Evolutionary conservation across 176 grass and related monocot species (phyloP).

Genomic region (Carex cristatella): DNA sequence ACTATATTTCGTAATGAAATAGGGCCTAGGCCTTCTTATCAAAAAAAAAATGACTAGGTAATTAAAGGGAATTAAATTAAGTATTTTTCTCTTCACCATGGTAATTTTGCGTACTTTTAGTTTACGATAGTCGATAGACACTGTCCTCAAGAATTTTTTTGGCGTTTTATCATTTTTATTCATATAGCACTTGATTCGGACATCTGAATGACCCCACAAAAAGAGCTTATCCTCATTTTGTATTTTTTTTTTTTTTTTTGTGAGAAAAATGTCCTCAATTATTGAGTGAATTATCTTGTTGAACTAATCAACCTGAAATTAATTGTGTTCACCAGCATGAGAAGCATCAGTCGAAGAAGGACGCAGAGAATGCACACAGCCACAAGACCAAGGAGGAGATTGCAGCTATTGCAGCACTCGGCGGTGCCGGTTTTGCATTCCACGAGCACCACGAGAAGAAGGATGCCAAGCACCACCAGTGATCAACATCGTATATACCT

Average conservation of each 20-base stretch:
- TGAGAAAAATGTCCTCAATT: neutral
- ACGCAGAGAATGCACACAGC: slow-evolving; percentile 39
- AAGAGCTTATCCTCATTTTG: neutral
- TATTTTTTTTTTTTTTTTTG: neutral
- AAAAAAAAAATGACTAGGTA: no score
- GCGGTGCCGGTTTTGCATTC: slow-evolving; percentile 50
- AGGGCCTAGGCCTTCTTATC: no score
- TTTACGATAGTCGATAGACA: neutral
- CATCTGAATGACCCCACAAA: neutral
- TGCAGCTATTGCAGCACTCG: slow-evolving; percentile 43
- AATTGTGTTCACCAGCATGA: slow-evolving; percentile 38
- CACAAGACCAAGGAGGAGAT: slow-evolving; percentile 61
- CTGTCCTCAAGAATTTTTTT: neutral
- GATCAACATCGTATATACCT: neutral
- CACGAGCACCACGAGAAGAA: slow-evolving; percentile 80
- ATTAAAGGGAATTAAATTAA: neutral
- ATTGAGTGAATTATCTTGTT: neutral
- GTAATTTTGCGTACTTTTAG: neutral
- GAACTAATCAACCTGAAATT: neutral
- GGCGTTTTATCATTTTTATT: neutral
- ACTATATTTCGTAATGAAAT: no score
- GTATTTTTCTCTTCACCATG: neutral
- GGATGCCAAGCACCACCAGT: slow-evolving; percentile 32
- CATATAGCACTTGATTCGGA: neutral
- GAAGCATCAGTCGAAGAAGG: slow-evolving; percentile 80